A percentile compares a stretch with the other conserved stretches of the same genome.
Conservation (phyloP, 1,284 basidiomycete species). For the Moesziomyces sp. region DNA sequence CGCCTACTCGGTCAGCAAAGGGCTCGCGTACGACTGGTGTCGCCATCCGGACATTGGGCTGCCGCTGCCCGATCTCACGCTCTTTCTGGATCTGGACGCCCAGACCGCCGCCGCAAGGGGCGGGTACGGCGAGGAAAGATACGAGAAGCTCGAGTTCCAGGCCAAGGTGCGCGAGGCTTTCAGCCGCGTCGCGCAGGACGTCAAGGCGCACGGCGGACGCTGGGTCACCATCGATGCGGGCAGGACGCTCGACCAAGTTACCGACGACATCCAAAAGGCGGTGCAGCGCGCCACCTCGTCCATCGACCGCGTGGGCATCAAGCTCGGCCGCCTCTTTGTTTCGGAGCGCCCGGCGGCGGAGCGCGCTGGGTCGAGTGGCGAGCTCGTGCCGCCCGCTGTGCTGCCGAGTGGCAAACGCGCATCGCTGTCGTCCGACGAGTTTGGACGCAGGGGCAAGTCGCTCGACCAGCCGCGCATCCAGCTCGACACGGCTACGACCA, state of each 20-base stretch:
- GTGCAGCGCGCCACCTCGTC: conserved; percentile 36
- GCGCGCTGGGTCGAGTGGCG: conserved; percentile 26
- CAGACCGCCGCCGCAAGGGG: conserved; percentile 79
- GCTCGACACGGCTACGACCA: conserved; percentile 10
- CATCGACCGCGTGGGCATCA: conserved; percentile 33
- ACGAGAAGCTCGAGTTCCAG: conserved; percentile 68
- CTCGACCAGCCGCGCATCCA: conserved; percentile 22
- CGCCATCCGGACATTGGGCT: conserved; percentile 83
- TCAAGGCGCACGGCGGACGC: conserved; percentile 35
- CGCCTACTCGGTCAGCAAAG: conserved; percentile 90
- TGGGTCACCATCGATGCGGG: conserved; percentile 61
- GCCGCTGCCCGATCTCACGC: conserved; percentile 85
- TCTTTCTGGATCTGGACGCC: conserved; percentile 87
- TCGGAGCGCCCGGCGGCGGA: conserved; percentile 17
- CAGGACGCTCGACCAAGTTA: conserved; percentile 58
- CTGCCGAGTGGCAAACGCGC: conserved; percentile 14
- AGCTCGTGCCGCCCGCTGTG: conserved; percentile 18
- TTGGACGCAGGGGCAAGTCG: conserved; percentile 14
- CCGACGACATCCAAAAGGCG: conserved; percentile 43
- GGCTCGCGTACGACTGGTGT: conserved; percentile 79
- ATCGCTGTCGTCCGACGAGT: conserved; percentile 18
- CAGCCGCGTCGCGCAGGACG: conserved; percentile 42
- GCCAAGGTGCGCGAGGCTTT: conserved; percentile 64
- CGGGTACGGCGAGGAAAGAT: conserved; percentile 87
- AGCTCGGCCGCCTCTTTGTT: conserved; percentile 34